Base-by-base conservation (phyloP, 2,329 filamentous ascomycete species). In the Cytospora piceae region DNA sequence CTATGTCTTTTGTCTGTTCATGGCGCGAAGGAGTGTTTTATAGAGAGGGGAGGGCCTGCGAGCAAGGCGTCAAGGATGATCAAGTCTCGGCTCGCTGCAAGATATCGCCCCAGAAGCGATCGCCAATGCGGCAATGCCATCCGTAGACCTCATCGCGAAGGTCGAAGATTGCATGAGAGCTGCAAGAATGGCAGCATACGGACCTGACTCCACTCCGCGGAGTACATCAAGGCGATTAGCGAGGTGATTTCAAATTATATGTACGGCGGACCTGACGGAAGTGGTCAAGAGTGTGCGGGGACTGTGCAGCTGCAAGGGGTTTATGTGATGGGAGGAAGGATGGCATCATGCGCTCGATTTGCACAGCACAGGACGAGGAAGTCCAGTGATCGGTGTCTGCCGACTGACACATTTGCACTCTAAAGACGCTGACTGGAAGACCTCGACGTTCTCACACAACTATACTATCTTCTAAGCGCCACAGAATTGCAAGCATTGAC, bases 311-410 rank as follows among this genome's bases (percentile, higher is more conserved):
- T 39, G 59, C 59, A 49, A 56, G 59, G 51, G 51, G 31, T 24
- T 37, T 46, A 54, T 63, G 54, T 53, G 49, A 63, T 63, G 15
- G 14, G 29, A 63, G 54, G 54, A 51, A 17, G 53, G 57, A 63
- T 63, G 61, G 61, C 61, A 63, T 63, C 61, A 63, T 63, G 39
- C 7, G 2, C 8, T 22, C 3, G 20, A 22, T 46, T 46, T n/a
- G 20, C 20, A n/a, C 42, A n/a, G 20, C 20, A n/a, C 42, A n/a
- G 14, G 42, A 46, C 20, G 42, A 46, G 20, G n/a, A 42, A 20
- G 15, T 42, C 39, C 6, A 6, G 6, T 20, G 39, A 6, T 20
- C 39, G 15, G 20, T 42, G 3, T 14, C 15, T 14, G 14, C 39
- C 39, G 17, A 17, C 39, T 17, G 14, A 7, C 2, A 7, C 2